phyloP scores from a whole-genome alignment of 345 rosid genomes.

The Anacardium occidentale region DNA sequence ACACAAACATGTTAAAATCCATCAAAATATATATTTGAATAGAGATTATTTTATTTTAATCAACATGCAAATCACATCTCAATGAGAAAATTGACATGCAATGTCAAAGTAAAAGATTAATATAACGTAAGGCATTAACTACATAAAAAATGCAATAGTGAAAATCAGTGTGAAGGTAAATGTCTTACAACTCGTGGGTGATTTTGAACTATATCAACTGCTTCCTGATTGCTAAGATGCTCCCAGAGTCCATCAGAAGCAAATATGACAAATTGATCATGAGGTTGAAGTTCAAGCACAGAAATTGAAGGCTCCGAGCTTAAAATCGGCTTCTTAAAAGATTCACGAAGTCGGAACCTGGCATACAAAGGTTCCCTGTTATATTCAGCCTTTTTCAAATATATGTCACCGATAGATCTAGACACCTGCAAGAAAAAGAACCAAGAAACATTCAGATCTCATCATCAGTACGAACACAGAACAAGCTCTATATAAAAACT shows the following conservation, averaged over 20 bases:
- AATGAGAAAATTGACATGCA: not conserved
- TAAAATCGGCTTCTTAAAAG: slow-evolving; percentile 77
- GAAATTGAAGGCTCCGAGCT: slow-evolving; percentile 83
- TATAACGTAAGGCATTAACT: too few species aligned
- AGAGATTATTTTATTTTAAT: not conserved
- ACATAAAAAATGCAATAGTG: not conserved
- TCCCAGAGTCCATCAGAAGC: slow-evolving; percentile 99
- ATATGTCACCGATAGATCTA: slow-evolving; percentile 90
- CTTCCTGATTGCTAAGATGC: slow-evolving; percentile 88
- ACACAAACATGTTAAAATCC: too few species aligned
- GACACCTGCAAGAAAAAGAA: slow-evolving; percentile 55
- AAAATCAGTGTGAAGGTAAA: not conserved
- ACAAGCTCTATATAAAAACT: not conserved
- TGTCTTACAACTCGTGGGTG: slow-evolving; percentile 70
- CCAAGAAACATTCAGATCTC: not conserved
- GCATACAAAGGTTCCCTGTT: slow-evolving; percentile 86
- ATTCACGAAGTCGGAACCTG: slow-evolving; percentile 79
- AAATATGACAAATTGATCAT: slow-evolving; percentile 79
- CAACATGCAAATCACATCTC: too few species aligned
- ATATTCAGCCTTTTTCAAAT: slow-evolving; percentile 81
- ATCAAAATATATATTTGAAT: slow-evolving; percentile 1
- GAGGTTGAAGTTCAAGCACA: slow-evolving; percentile 62
- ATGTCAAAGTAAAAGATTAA: not conserved
- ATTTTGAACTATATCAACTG: slow-evolving; percentile 84
- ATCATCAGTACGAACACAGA: not conserved